Conservation (phyloP, 2,329 filamentous ascomycete species). For the Lachnellula suecica region DNA sequence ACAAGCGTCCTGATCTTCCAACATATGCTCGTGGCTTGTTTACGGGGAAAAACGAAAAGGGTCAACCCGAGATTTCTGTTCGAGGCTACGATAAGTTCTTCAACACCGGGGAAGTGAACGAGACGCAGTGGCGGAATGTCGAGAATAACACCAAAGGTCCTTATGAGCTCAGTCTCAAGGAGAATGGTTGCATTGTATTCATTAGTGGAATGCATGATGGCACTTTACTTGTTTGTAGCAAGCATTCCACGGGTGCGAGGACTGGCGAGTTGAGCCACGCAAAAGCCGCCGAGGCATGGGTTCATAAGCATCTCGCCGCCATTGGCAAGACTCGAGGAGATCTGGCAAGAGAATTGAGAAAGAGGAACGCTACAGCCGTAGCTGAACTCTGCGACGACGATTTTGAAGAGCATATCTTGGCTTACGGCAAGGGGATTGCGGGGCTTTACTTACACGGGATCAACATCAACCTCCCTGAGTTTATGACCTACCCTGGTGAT, state of each 20-base stretch:
- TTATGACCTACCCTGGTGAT: constrained; percentile 79
- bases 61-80: constrained; percentile 74
- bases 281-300: constrained; percentile 75
- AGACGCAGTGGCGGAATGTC: constrained; percentile 83
- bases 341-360: constrained; percentile 71
- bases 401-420: constrained; percentile 96
- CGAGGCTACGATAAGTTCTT: constrained; percentile 99
- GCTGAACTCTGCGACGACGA: constrained; percentile 94
- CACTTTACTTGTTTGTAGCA: constrained; percentile 94
- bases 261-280: constrained; percentile 74
- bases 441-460: constrained; percentile 95
- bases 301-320: constrained; percentile 74
- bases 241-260: constrained; percentile 90
- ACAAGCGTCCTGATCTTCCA: constrained; percentile 82
- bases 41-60: constrained; percentile 68
- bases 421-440: constrained; percentile 78
- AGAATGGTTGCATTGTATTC: constrained; percentile 99
- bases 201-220: constrained; percentile 87
- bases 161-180: constrained; percentile 94
- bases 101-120: constrained; percentile 79
- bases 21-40: constrained; percentile 94
- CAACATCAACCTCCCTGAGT: constrained; percentile 92
- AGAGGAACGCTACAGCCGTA: constrained; percentile 88
- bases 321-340: constrained; percentile 79
- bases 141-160: constrained; percentile 74